These are phyloP conservation scores for Pseudotsuga menziesii DNA, from an alignment of 75 land plant species.

Conservation along the genomic window DNA sequence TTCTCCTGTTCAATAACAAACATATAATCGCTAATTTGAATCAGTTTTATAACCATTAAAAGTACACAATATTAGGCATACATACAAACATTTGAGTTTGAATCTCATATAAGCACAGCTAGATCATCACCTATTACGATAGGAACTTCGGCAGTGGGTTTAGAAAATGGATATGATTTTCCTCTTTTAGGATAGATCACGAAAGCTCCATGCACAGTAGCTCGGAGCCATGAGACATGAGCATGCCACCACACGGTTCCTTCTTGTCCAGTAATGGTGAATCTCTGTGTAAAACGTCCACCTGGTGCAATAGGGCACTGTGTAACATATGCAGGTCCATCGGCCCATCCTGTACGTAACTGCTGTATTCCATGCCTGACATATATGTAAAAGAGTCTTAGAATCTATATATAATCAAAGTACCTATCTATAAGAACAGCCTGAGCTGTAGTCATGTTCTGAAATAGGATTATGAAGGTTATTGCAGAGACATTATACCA, in stretches of 20 bases:
- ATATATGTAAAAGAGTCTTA: neutral
- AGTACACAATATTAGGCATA: too few relatives aligned
- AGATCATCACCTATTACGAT: slow-evolving; percentile 9
- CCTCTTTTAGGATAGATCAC: slow-evolving; percentile 13
- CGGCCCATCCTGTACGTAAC: slow-evolving; percentile 6
- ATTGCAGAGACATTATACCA: slow-evolving; percentile 8
- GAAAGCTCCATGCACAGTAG: slow-evolving; percentile 13
- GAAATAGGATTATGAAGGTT: neutral
- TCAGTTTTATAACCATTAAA: too few relatives aligned
- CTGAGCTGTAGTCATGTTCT: neutral
- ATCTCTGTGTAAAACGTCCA: slow-evolving; percentile 2
- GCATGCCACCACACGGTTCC: slow-evolving; percentile 27
- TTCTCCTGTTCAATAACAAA: too few relatives aligned
- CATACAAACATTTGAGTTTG: too few relatives aligned
- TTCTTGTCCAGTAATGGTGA: slow-evolving; percentile 5
- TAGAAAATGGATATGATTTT: slow-evolving; percentile 9
- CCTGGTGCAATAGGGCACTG: slow-evolving; percentile 14
- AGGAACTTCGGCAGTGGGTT: slow-evolving; percentile 11
- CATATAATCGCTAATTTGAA: too few relatives aligned
- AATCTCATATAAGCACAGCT: too few relatives aligned
- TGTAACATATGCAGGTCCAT: slow-evolving; percentile 12
- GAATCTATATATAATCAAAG: neutral
- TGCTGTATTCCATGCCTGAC: slow-evolving; percentile 21
- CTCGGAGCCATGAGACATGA: slow-evolving; percentile 13
- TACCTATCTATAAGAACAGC: too few relatives aligned